A percentile compares a stretch with the other conserved stretches of the same genome.
These are phyloP conservation scores for Mortierella sp. DNA, from an alignment of 371 early-diverging fungal species.

Conservation along the genomic window DNA sequence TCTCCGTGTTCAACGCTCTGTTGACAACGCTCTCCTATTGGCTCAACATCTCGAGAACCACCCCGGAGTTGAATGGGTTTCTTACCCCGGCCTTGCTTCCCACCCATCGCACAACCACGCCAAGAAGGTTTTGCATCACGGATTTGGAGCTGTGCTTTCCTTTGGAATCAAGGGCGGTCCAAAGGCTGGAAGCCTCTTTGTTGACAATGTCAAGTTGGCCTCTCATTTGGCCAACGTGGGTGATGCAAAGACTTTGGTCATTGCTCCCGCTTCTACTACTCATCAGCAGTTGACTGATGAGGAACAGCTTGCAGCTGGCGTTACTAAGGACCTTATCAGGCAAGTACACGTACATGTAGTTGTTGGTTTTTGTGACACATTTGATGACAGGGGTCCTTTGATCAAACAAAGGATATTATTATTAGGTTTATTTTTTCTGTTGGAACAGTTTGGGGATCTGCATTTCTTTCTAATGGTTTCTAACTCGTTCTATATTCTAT, in stretches of 20 bases:
- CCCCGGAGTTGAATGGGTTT: slow-evolving; percentile 84
- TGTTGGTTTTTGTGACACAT: background rate
- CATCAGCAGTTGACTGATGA: slow-evolving; percentile 87
- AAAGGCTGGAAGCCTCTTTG: slow-evolving; percentile 69
- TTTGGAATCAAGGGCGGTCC: slow-evolving; percentile 86
- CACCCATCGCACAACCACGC: slow-evolving; percentile 83
- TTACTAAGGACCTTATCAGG: slow-evolving; percentile 86
- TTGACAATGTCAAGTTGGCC: slow-evolving; percentile 80
- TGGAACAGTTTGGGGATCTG: background rate
- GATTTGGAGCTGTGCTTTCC: slow-evolving; percentile 88
- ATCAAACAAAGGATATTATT: too few relatives aligned
- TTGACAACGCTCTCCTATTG: slow-evolving; percentile 80
- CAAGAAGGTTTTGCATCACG: slow-evolving; percentile 78
- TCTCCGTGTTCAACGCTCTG: slow-evolving; percentile 89
- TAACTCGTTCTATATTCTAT: background rate
- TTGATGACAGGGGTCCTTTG: too few relatives aligned
- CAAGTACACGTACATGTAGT: slow-evolving; percentile 2
- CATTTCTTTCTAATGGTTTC: background rate
- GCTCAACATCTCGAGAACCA: slow-evolving; percentile 83
- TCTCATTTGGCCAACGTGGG: slow-evolving; percentile 93
- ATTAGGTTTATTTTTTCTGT: background rate
- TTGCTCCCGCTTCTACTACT: slow-evolving; percentile 87
- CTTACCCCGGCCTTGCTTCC: slow-evolving; percentile 84
- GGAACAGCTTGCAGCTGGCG: slow-evolving; percentile 83
- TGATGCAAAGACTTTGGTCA: slow-evolving; percentile 89